Conservation (phyloP, 176 grass and related monocot species). For the Hordeum vulgare region MorexV3_pseudomolecules_assembly NC_058524.1:185558280-185558779, state of each 20-base stretch:
- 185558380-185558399: constrained; percentile 24
- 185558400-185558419: constrained; percentile 20
- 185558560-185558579: background rate
- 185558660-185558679: constrained; percentile 24
- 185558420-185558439: background rate
- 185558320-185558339: constrained; percentile 9
- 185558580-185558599: constrained; percentile 20
- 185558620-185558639: constrained; percentile 18
- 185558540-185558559: background rate
- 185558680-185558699: background rate
- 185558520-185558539: background rate
- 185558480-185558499: constrained; percentile 30
- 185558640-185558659: constrained; percentile 25
- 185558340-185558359: constrained; percentile 25
- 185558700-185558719: background rate
- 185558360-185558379: constrained; percentile 3
- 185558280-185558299: background rate
- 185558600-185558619: background rate
- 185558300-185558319: background rate
- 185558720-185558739: background rate
- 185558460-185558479: background rate
- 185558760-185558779: background rate
- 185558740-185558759: background rate
- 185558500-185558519: background rate
- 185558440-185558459: background rate